Evolutionary conservation across 1,139 yeast genomes (phyloP).

Genomic region (Kodamaea derodonti): DNA sequence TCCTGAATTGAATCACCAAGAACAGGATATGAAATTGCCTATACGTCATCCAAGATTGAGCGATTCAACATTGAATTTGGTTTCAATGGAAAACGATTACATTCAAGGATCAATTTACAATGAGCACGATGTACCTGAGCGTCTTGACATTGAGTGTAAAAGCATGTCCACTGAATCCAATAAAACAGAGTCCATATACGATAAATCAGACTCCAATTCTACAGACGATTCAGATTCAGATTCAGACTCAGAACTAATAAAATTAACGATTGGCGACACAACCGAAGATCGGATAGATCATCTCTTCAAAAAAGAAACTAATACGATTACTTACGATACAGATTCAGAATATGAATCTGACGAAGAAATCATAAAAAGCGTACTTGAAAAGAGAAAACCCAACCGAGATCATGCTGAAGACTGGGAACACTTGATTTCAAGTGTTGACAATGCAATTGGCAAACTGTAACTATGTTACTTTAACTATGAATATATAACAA

Average conservation of each 20-base stretch:
- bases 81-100: too few relatives aligned
- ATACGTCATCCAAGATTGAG: too few relatives aligned
- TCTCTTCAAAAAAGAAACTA: conserved; percentile 1
- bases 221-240: conserved; percentile 10
- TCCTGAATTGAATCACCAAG: conserved; percentile 1
- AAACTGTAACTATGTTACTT: neutral
- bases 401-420: conserved; percentile 2
- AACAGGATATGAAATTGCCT: too few relatives aligned
- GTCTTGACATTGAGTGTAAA: too few relatives aligned
- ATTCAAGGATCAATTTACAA: too few relatives aligned
- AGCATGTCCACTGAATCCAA: too few relatives aligned
- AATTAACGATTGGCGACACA: conserved; percentile 1
- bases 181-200: too few relatives aligned
- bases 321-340: conserved; percentile 8
- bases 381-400: conserved; percentile 5
- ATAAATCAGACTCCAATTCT: conserved; percentile 1
- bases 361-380: conserved; percentile 17
- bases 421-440: conserved; percentile 16
- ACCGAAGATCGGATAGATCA: conserved; percentile 2
- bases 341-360: conserved; percentile 30
- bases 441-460: conserved; percentile 15
- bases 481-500: too few relatives aligned
- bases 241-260: conserved; percentile 9
- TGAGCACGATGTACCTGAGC: too few relatives aligned
- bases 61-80: neutral